Base-by-base conservation (phyloP, 805 yeast genomes). In the Wickerhamomyces queroliae region DNA sequence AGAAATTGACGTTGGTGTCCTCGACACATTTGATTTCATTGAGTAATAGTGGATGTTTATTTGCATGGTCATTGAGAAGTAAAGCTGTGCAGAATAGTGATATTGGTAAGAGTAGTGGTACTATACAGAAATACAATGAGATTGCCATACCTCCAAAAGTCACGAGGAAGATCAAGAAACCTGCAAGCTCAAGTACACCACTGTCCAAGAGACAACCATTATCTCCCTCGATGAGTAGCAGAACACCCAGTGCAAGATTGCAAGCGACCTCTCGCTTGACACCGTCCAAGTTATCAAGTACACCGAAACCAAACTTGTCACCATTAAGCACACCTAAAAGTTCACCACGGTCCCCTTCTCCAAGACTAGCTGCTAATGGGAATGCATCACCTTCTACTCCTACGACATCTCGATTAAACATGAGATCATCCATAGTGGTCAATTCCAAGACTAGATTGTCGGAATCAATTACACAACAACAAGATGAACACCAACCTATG, bases 1-100 rank as follows among this genome's bases (percentile, higher is more conserved):
- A 73, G 12, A 72, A 75, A 0, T 41, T 80, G 16, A 44, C 57
- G 7, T 39, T 61, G 9, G 38, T 47, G 7, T 38, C 41, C 13
- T 44, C 50, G 4, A 48, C 47, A 5, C 51, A 63, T 13, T 52
- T 70, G 21, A 45, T 73, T 2, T 66, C 79, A 0, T 61, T 74
- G 13, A 70, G 80, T 17, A 59, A 59, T 7, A 80, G 72, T 47
- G 83, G 82, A 0, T 76, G 82, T 50, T 51, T 76, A 37, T 75
- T 78, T 43, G 55, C 52, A 7, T 77, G 83, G 83, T 47, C 49
- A 3, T 33, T 47, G 15, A 30, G 37, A 4, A 5, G 37, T 2
- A 17, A 13, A 22, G 21, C 24, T 4, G 25, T 18, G 1, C 17
- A 25, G 2, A n/a, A n/a, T n/a, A n/a, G n/a, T n/a, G n/a, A n/a